Evolutionary conservation across 192 early-diverging fungal species (phyloP).

Genomic region (Thoreauomyces humboldtii): DNA sequence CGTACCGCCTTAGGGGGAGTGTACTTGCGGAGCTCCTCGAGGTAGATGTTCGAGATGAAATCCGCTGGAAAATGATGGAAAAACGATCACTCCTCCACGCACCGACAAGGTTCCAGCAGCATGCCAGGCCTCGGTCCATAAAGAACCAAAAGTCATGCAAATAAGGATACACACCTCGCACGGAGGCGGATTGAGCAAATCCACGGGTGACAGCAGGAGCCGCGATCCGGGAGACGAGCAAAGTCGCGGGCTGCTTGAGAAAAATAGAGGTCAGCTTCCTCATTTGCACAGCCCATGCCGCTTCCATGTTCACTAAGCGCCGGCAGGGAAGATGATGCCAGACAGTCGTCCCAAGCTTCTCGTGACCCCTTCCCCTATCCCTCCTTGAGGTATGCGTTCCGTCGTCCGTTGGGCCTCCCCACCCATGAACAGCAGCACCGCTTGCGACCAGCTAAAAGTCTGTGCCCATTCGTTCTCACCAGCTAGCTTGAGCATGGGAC

Average conservation of each 20-base stretch:
- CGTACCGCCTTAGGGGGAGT: constrained; percentile 35
- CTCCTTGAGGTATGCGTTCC: background rate
- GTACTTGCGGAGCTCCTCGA: constrained; percentile 44
- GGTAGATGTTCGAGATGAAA: constrained; percentile 43
- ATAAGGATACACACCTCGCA: constrained; percentile 19
- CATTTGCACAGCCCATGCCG: background rate
- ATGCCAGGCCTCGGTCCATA: too few relatives aligned
- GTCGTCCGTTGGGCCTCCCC: background rate
- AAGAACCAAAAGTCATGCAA: background rate
- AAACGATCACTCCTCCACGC: too few relatives aligned
- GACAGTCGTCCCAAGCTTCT: background rate
- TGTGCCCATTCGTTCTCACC: too few relatives aligned
- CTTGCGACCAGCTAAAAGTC: too few relatives aligned
- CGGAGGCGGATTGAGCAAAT: constrained; percentile 19
- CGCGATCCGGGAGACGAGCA: background rate
- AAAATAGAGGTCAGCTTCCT: background rate
- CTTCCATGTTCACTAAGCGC: background rate
- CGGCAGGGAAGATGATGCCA: too few relatives aligned
- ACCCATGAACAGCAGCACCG: background rate
- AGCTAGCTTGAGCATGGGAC: too few relatives aligned
- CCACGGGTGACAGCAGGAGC: constrained; percentile 18
- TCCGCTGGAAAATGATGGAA: constrained; percentile 28
- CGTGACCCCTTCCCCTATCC: background rate
- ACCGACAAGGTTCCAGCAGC: too few relatives aligned
- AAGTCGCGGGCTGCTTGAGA: background rate